Conservation (phyloP, 129 eudicot species). For the Pulicaria dysenterica region DNA sequence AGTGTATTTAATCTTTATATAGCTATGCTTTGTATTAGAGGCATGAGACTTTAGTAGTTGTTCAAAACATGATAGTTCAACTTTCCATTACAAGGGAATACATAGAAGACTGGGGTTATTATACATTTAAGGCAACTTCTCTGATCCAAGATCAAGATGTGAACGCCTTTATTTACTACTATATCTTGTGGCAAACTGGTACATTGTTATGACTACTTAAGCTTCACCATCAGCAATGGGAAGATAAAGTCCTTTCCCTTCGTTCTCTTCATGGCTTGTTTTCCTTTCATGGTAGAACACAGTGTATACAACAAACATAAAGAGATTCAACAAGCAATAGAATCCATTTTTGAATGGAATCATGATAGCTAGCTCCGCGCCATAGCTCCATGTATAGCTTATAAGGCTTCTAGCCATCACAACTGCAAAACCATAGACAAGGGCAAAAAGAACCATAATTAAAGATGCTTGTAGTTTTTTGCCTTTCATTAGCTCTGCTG, state of each 20-base stretch:
- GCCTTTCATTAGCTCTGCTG: conserved; percentile 39
- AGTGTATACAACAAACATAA: conserved; percentile 42
- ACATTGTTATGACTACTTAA: conserved; percentile 5
- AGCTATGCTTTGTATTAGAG: too few relatives aligned
- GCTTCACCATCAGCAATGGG: conserved; percentile 36
- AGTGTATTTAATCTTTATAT: too few relatives aligned
- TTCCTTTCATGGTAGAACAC: conserved; percentile 40
- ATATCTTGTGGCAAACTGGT: neutral
- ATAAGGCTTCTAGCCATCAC: conserved; percentile 1
- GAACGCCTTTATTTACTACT: conserved; percentile 11
- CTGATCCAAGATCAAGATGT: conserved; percentile 4
- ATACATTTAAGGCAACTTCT: neutral
- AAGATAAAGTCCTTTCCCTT: conserved; percentile 21
- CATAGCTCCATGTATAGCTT: conserved; percentile 9
- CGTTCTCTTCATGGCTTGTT: conserved; percentile 27
- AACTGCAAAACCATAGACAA: conserved; percentile 13
- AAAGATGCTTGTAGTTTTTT: conserved; percentile 31
- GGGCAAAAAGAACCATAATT: conserved; percentile 23
- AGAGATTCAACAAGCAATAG: conserved; percentile 23
- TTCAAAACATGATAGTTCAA: too few relatives aligned
- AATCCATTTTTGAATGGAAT: conserved; percentile 31
- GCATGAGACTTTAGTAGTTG: too few relatives aligned
- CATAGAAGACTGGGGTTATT: neutral
- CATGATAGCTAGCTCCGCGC: conserved; percentile 13
- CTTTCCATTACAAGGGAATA: neutral